Evolutionary conservation across 495 filamentous ascomycete species (phyloP).

Genomic region (Neurospora pannonica): DNA sequence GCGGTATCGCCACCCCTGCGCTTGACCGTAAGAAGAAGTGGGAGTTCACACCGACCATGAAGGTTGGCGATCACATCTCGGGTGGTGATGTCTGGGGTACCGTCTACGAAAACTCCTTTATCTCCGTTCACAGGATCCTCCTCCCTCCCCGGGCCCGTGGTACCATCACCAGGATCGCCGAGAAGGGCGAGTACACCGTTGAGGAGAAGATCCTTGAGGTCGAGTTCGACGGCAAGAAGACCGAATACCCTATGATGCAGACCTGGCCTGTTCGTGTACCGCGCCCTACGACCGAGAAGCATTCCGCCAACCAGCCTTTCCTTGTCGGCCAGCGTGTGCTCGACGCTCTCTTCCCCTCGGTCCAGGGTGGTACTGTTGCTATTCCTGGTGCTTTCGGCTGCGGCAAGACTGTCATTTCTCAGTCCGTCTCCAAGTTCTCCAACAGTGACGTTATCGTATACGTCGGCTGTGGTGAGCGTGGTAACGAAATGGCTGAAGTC

Average conservation of each 20-base stretch:
- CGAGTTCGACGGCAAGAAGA: conserved; percentile 94
- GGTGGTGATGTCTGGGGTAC: conserved; percentile 91
- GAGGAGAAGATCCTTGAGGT: conserved; percentile 91
- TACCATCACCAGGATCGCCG: conserved; percentile 82
- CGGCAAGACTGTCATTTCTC: conserved; percentile 98
- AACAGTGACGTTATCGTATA: conserved; percentile 99
- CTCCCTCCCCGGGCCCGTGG: conserved; percentile 85
- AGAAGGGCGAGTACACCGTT: conserved; percentile 86
- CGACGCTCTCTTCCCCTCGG: conserved; percentile 95
- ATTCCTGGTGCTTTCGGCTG: conserved; percentile 99
- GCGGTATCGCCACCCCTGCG: conserved; percentile 82
- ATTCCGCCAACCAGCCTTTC: conserved; percentile 78
- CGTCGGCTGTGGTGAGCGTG: conserved; percentile 95
- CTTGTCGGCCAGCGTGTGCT: conserved; percentile 94
- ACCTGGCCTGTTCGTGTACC: conserved; percentile 98
- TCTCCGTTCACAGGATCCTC: conserved; percentile 90
- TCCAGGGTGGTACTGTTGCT: conserved; percentile 93
- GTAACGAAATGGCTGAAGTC: conserved; percentile 99
- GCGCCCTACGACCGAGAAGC: conserved; percentile 80
- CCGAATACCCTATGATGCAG: conserved; percentile 94
- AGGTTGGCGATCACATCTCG: conserved; percentile 94
- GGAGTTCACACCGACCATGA: conserved; percentile 85
- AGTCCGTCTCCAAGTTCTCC: conserved; percentile 97
- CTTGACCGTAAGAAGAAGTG: conserved; percentile 84
- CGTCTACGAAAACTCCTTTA: conserved; percentile 92